phyloP scores from a whole-genome alignment of 2,329 filamentous ascomycete species.

The Ceratocystis lukuohia region DNA sequence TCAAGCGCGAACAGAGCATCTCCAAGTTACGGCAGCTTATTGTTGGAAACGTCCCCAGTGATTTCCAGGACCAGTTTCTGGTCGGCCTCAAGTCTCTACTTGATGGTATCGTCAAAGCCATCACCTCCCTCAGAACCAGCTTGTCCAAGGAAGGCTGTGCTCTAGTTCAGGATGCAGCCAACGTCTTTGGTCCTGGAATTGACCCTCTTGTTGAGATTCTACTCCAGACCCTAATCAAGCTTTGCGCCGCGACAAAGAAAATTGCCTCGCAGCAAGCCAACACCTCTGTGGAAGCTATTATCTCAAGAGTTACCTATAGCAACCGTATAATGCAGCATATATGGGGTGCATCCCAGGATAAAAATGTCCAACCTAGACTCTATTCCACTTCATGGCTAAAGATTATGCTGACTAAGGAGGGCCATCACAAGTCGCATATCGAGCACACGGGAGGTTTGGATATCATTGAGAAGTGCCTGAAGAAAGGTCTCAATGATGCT shows the following conservation, averaged over 20 bases:
- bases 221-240: constrained; percentile 78
- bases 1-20: constrained; percentile 69
- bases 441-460: constrained; percentile 78
- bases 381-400: constrained; percentile 74
- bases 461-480: constrained; percentile 73
- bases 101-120: constrained; percentile 78
- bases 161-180: constrained; percentile 72
- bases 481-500: constrained; percentile 74
- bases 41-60: constrained; percentile 68
- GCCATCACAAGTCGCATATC: constrained; percentile 63
- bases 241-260: constrained; percentile 82
- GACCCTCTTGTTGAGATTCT: constrained; percentile 84
- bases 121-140: constrained; percentile 75
- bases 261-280: constrained; percentile 80
- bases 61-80: constrained; percentile 61
- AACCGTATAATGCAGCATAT: constrained; percentile 75
- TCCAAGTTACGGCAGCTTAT: constrained; percentile 63
- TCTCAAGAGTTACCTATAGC: constrained; percentile 68
- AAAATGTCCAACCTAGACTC: constrained; percentile 75
- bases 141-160: constrained; percentile 76
- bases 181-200: constrained; percentile 59
- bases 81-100: constrained; percentile 57
- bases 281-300: constrained; percentile 62
- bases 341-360: constrained; percentile 71
- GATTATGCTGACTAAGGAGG: constrained; percentile 65